Evolutionary conservation across 2,329 filamentous ascomycete genomes (phyloP), one percentile per base, ranked within the genome.

Genomic region (Claviceps pusilla): DNA sequence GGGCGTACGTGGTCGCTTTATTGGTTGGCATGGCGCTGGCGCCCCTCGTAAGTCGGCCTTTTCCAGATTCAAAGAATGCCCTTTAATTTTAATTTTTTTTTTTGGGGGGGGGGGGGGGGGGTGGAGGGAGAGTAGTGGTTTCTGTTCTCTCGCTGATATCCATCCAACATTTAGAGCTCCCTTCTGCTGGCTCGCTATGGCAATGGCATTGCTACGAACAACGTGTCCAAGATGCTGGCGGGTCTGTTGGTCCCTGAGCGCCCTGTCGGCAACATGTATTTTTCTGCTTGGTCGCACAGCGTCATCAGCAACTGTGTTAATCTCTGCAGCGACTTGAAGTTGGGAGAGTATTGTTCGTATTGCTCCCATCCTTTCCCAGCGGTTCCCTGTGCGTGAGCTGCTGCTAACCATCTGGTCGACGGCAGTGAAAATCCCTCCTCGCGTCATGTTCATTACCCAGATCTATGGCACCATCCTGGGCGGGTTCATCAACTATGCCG

Each of bases 271-370:
- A 79, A 79, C 62, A 76, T 79, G 73, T 79, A 79, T 62, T 79
- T 79, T 60, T 74, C 77, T 7, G 73, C 73, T 11, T 80, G 76
- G 76, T 80, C 76, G 1, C 78, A 81, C 63, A 77, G 74, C 42
- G 74, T 80, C 50, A 79, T 81, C 50, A 12, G 54, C 2, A 76
- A 76, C 51, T 66, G 70, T 0, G 73, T 80, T 48, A 74, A 67
- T 53, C 65, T 81, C 7, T 75, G 69, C 42, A 74, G 71, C 49
- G 76, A 79, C 57, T 62, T 81, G 29, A 81, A 81, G 65, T 72
- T 80, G 69, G 78, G 78, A 24, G 75, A 80, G 66, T 81, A 81
- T 51, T 71, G 75, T 76, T 65, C 52, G 72, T 67, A 3, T 24
- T 58, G 7, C 16, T n/a, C 4, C 24, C 10, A 29, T 10, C 10